phyloP scores from a whole-genome alignment of 306 rosid species.

The Quercus aquifolioides region DNA sequence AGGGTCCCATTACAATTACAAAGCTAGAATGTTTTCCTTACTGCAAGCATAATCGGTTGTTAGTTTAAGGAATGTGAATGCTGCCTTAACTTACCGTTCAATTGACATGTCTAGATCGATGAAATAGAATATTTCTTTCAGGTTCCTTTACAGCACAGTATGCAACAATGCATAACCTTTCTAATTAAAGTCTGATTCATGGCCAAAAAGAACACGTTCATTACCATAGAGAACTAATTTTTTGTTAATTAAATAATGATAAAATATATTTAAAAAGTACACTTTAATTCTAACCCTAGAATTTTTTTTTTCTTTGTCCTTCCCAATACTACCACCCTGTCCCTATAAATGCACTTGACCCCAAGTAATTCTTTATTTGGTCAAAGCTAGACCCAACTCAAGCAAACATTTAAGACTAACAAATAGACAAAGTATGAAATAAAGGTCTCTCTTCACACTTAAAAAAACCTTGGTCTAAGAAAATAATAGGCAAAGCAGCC shows the following conservation, averaged over 20 bases:
- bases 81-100: background rate
- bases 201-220: no score
- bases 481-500: background rate
- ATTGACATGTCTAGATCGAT: background rate
- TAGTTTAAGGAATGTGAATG: background rate
- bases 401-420: background rate
- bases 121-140: background rate
- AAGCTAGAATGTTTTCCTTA: background rate
- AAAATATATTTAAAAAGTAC: no score
- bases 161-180: no score
- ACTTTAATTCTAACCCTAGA: no score
- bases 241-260: no score
- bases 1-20: background rate
- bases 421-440: background rate
- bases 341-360: background rate
- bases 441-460: background rate
- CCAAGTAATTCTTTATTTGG: background rate
- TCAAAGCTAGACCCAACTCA: background rate
- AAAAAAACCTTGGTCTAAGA: background rate
- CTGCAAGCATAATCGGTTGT: background rate
- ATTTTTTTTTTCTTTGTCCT: no score
- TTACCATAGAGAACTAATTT: no score
- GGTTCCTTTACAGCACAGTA: no score
- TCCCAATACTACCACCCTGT: no score
- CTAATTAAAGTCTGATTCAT: no score